Evolutionary conservation across 257 asterid species (phyloP).

Genomic region (Scutellaria barbata): DNA sequence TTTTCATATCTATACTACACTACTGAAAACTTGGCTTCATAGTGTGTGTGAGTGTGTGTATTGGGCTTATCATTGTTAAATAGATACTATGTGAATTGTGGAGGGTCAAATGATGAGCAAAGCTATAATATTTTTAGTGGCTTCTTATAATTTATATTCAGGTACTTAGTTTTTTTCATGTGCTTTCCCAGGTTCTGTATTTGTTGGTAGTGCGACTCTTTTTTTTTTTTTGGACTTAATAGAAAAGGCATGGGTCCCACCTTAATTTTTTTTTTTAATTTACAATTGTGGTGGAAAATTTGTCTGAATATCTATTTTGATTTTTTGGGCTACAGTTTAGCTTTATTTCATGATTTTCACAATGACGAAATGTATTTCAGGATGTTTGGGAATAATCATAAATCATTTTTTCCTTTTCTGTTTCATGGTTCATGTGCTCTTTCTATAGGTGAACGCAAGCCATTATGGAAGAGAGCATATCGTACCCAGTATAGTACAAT

Average conservation of each 20-base stretch:
- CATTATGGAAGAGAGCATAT: conserved; percentile 82
- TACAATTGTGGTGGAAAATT: not conserved
- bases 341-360: conserved; percentile 3
- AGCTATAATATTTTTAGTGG: not conserved
- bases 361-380: not conserved
- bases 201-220: not conserved
- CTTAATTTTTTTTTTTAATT: conserved; percentile 3
- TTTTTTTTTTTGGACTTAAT: not conserved
- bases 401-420: not conserved
- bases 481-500: conserved; percentile 78
- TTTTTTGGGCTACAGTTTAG: not conserved
- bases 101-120: conserved; percentile 17
- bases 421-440: conserved; percentile 16
- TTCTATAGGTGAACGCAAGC: conserved; percentile 70
- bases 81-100: conserved; percentile 8
- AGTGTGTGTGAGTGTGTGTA: conserved; percentile 10
- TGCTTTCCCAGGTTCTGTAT: not conserved
- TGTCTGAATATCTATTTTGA: not conserved
- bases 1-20: conserved; percentile 31
- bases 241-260: not conserved
- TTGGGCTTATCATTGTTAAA: conserved; percentile 1
- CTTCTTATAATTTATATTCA: not conserved
- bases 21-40: conserved; percentile 21
- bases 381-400: no score
- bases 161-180: not conserved